Conservation (phyloP, 345 rosid genomes). For the Crucihimalaya himalaica region DNA sequence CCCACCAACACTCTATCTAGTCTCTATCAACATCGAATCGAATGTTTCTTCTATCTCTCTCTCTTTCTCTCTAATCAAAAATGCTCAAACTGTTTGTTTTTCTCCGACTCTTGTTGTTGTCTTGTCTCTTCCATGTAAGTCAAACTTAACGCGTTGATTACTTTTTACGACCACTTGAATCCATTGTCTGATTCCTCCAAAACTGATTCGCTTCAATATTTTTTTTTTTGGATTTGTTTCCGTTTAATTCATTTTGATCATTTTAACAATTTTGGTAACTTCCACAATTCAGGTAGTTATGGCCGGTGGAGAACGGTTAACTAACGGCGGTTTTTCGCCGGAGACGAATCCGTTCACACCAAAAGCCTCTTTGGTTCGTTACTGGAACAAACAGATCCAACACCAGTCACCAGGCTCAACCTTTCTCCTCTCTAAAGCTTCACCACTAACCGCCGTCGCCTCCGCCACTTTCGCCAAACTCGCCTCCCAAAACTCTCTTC, state of each 20-base stretch:
- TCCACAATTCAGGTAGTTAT: conserved; percentile 47
- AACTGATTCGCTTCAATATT: background rate
- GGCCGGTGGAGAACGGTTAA: conserved; percentile 35
- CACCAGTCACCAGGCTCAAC: conserved; percentile 45
- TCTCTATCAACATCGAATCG: too few species aligned
- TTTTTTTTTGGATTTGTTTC: background rate
- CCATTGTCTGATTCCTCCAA: background rate
- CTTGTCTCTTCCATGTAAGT: conserved; percentile 43
- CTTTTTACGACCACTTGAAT: background rate
- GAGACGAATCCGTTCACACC: conserved; percentile 72
- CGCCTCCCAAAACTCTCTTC: conserved; percentile 61
- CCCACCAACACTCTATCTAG: background rate
- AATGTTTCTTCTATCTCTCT: background rate
- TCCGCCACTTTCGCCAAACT: conserved; percentile 67
- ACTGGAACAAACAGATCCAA: conserved; percentile 84
- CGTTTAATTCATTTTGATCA: background rate
- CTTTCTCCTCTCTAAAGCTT: conserved; percentile 77
- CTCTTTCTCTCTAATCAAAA: conserved; percentile 1
- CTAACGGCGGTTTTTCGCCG: conserved; percentile 27
- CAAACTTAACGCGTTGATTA: background rate
- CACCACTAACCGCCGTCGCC: conserved; percentile 67
- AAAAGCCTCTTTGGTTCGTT: conserved; percentile 65
- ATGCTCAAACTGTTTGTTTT: conserved; percentile 30
- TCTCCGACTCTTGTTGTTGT: conserved; percentile 33
- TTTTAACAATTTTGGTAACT: background rate